Conservation (phyloP, 116 monocot genomes). For the Trichopus zeylanicus region DNA sequence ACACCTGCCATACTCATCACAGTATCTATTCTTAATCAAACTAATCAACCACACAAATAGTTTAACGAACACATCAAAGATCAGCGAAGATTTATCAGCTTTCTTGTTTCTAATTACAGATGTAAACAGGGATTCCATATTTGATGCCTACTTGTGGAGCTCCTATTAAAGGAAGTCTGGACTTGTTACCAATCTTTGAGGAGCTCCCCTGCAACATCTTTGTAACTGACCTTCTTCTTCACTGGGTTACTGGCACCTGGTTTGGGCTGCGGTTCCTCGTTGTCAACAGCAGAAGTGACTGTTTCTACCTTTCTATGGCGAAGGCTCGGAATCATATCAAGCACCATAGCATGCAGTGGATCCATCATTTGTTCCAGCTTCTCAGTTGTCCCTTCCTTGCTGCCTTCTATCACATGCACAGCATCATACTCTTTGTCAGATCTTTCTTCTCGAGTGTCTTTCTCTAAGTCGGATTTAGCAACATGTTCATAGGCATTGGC, state of each 20-base stretch:
- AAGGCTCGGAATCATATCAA: constrained; percentile 84
- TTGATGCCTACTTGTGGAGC: no score
- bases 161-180: no score
- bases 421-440: constrained; percentile 6
- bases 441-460: constrained; percentile 4
- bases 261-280: constrained; percentile 13
- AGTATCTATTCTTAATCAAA: no score
- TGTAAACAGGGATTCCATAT: no score
- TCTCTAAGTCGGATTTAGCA: not conserved
- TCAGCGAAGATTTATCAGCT: no score
- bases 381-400: constrained; percentile 14
- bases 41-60: no score
- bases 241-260: constrained; percentile 12
- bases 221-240: constrained; percentile 92
- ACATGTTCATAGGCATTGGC: not conserved
- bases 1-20: no score
- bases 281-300: constrained; percentile 1
- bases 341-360: constrained; percentile 77
- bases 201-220: constrained; percentile 69
- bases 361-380: constrained; percentile 50
- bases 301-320: constrained; percentile 38
- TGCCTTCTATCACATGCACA: constrained; percentile 9
- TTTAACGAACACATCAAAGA: no score
- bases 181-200: constrained; percentile 74
- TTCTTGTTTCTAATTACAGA: no score